Evolutionary conservation across 176 grass and related monocot species (phyloP).

Genomic region (Eremochloa ophiuroides): DNA sequence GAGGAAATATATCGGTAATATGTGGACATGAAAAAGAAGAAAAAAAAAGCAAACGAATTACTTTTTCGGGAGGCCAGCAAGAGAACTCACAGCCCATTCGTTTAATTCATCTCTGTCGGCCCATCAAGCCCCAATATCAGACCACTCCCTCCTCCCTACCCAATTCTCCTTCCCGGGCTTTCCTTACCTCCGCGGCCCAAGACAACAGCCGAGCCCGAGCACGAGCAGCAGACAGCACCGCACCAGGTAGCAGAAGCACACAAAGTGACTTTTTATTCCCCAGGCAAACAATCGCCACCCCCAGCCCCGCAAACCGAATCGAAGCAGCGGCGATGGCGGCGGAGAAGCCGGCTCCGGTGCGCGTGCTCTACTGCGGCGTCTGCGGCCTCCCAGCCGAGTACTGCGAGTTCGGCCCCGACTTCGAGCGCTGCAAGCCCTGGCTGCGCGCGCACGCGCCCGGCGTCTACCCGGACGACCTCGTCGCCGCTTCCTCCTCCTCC

Average conservation of each 20-base stretch:
- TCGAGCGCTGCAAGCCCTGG: slow-evolving; percentile 98
- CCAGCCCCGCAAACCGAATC: background rate
- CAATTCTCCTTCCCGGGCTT: no score
- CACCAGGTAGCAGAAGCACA: background rate
- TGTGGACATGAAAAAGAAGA: no score
- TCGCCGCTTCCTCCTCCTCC: slow-evolving; percentile 37
- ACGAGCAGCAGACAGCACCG: no score
- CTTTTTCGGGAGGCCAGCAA: no score
- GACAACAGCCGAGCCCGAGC: no score
- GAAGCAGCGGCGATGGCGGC: slow-evolving; percentile 35
- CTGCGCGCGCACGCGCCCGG: slow-evolving; percentile 75
- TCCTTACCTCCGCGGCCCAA: no score
- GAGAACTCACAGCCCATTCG: no score
- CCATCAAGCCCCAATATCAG: no score
- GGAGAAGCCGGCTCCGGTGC: slow-evolving; percentile 73
- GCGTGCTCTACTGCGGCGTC: slow-evolving; percentile 82
- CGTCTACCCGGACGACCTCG: slow-evolving; percentile 79
- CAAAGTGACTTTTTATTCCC: background rate
- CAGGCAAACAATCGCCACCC: background rate
- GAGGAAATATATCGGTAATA: no score
- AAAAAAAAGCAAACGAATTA: no score
- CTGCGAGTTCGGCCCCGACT: slow-evolving; percentile 99
- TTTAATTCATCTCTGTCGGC: no score
- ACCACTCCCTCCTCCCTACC: no score
- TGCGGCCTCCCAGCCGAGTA: slow-evolving; percentile 91